phyloP scores from a whole-genome alignment of 108 stramenopile species.

The Pseudonitzschia delicatissima region DNA sequence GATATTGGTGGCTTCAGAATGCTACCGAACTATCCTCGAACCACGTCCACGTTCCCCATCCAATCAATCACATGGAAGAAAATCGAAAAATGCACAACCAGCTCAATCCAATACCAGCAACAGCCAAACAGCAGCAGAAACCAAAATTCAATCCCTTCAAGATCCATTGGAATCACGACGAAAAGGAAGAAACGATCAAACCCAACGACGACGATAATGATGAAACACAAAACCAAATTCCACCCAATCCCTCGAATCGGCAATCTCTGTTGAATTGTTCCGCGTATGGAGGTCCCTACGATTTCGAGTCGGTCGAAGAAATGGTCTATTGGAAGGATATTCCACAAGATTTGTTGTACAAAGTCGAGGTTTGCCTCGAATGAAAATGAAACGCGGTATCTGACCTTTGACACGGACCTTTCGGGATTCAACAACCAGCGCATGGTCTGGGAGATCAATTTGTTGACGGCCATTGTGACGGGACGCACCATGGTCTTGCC shows the following conservation, averaged over 20 bases:
- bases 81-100: neutral
- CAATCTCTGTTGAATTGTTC: conserved; percentile 50
- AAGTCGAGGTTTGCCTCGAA: conserved; percentile 4
- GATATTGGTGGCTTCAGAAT: neutral
- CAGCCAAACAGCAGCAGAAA: neutral
- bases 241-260: neutral
- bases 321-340: conserved; percentile 86
- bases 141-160: no score
- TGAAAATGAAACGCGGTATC: conserved; percentile 36
- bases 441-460: conserved; percentile 58
- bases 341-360: conserved; percentile 49
- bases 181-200: neutral
- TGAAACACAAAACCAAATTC: neutral
- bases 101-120: neutral
- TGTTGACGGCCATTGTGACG: conserved; percentile 88
- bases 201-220: neutral
- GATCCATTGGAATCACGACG: neutral
- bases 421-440: conserved; percentile 15
- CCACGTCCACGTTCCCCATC: neutral
- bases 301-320: conserved; percentile 34
- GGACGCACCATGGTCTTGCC: conserved; percentile 81
- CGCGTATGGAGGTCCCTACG: conserved; percentile 66
- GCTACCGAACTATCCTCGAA: neutral
- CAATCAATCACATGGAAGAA: neutral
- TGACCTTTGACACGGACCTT: conserved; percentile 87